Base-by-base conservation (phyloP, 495 filamentous ascomycete genomes). In the Aspergillus diversus region DNA sequence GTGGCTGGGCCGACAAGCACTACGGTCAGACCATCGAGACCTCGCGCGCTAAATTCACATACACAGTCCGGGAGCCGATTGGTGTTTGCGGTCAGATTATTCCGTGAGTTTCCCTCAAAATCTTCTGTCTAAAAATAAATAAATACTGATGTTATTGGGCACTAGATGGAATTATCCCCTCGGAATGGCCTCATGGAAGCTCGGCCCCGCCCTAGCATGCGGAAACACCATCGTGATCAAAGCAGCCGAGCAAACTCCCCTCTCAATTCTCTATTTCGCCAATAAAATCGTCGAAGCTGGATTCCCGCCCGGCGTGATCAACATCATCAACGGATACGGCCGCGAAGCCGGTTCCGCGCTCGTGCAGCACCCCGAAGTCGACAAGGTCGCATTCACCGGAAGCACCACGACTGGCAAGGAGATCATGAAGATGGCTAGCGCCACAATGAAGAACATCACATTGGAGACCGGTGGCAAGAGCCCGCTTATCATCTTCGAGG, bases 81-180 rank as follows among this genome's bases (percentile, higher is more conserved):
- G 94, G 94, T 37, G 94, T 98, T 4, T 92, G 91, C 64, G 92
- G 85, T n/a, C 92, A 96, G 77, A 97, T 97, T 65, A 96, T 96
- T 59, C 92, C 91, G 15, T 27, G 2, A 27, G 21, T n/a, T n/a
- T n/a, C n/a, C n/a, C n/a, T n/a, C n/a, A n/a, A n/a, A n/a, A n/a
- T n/a, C n/a, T n/a, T n/a, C n/a, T n/a, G n/a, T n/a, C n/a, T n/a
- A n/a, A n/a, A n/a, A n/a, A n/a, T n/a, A n/a, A n/a, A n/a, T n/a
- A n/a, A n/a, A n/a, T n/a, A n/a, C n/a, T n/a, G n/a, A n/a, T n/a
- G n/a, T n/a, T n/a, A n/a, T n/a, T n/a, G n/a, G n/a, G n/a, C n/a
- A n/a, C n/a, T n/a, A 27, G 21, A 27, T 96, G 93, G 92, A 96
- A 97, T 68, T 96, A 91, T 64, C 92, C 92, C 4, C 74, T 95